Percentiles rank a stretch among this genome's conserved stretches.
Conservation (phyloP, 2,329 filamentous ascomycete species). For the Mycosphaerella sp. region DNA sequence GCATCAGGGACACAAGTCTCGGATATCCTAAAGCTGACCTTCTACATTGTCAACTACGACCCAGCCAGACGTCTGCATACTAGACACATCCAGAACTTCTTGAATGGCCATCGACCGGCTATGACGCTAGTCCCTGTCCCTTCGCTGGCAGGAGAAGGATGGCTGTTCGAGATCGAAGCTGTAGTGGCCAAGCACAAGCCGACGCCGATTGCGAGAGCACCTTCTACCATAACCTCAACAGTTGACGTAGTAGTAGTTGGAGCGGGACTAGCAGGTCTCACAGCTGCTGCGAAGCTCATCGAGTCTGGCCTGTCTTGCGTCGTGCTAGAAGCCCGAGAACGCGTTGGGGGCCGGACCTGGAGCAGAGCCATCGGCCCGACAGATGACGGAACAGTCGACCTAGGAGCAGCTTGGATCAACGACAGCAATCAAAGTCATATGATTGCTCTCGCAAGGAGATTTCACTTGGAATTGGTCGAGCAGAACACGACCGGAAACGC, state of each 20-base stretch:
- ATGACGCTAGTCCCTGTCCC: slow-evolving; percentile 42
- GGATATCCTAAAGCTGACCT: slow-evolving; percentile 40
- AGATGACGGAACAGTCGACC: slow-evolving; percentile 40
- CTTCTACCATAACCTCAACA: slow-evolving; percentile 19
- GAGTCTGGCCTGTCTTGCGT: slow-evolving; percentile 22
- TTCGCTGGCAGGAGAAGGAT: slow-evolving; percentile 36
- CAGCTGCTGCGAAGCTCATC: slow-evolving; percentile 22
- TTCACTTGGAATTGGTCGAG: slow-evolving; percentile 41
- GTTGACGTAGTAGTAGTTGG: slow-evolving; percentile 29
- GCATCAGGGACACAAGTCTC: slow-evolving; percentile 35
- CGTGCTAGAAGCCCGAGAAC: slow-evolving; percentile 28
- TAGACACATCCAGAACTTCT: slow-evolving; percentile 36
- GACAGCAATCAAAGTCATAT: slow-evolving; percentile 47
- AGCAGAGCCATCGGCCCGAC: slow-evolving; percentile 29
- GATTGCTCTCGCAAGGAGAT: slow-evolving; percentile 37
- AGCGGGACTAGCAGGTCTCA: slow-evolving; percentile 28
- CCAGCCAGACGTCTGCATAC: slow-evolving; percentile 35
- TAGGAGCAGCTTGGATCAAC: slow-evolving; percentile 56
- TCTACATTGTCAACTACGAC: slow-evolving; percentile 45
- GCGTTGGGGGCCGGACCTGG: slow-evolving; percentile 42
- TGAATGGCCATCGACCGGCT: slow-evolving; percentile 38
- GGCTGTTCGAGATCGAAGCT: slow-evolving; percentile 44
- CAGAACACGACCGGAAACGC: slow-evolving; percentile 44
- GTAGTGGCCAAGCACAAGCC: slow-evolving; percentile 32
- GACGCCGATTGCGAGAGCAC: neutral